These are phyloP conservation scores for Pistacia atlantica DNA, from an alignment of 345 rosid species.

Conservation along the genomic window DNA sequence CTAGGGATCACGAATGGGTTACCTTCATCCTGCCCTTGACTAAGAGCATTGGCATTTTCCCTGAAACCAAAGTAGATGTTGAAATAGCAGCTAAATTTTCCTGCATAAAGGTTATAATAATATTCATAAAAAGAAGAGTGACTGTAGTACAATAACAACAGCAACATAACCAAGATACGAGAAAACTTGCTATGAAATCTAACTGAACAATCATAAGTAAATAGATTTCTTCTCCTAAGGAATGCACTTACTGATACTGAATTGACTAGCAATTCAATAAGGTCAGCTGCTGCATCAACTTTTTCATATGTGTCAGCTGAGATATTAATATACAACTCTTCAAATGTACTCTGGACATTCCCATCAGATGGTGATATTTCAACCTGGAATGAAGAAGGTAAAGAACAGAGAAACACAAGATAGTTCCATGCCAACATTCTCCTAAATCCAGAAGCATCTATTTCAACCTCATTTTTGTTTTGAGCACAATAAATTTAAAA, in stretches of 20 bases:
- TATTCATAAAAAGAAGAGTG: neutral
- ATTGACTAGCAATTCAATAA: constrained; percentile 74
- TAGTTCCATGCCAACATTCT: constrained; percentile 1
- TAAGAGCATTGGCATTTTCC: constrained; percentile 35
- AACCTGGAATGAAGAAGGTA: constrained; percentile 45
- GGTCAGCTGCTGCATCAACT: constrained; percentile 84
- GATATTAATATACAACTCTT: constrained; percentile 68
- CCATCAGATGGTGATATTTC: constrained; percentile 70
- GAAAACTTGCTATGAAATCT: neutral
- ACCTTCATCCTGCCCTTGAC: constrained; percentile 35
- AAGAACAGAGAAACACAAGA: neutral
- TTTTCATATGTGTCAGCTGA: constrained; percentile 85
- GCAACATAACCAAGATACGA: neutral
- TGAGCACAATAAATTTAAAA: neutral
- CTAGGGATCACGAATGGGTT: constrained; percentile 20
- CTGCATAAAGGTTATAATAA: constrained; percentile 38
- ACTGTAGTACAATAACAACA: neutral
- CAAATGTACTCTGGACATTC: constrained; percentile 45
- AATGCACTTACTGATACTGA: constrained; percentile 77
- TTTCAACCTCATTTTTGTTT: neutral
- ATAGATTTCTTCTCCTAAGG: constrained; percentile 15
- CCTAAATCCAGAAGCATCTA: constrained; percentile 11
- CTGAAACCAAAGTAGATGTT: constrained; percentile 38
- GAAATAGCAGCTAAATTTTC: constrained; percentile 57
- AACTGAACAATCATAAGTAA: neutral